These are phyloP conservation scores for Plenodomus biglobosus DNA, from an alignment of 2,329 filamentous ascomycete genomes.

Conservation along the genomic window DNA sequence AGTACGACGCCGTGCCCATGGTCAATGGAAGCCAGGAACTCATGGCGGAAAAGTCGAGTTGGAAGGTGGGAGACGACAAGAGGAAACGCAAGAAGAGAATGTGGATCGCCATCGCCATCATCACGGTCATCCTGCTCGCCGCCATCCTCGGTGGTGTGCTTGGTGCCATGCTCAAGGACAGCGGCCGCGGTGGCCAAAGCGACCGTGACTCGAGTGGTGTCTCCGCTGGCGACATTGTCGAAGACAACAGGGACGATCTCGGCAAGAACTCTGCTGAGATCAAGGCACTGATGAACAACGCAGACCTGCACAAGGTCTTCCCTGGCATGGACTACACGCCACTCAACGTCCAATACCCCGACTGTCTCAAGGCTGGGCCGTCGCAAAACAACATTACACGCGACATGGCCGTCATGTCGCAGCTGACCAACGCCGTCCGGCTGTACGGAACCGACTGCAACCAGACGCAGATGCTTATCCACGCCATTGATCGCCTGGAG, in stretches of 20 bases:
- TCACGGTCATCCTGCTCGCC: conserved; percentile 67
- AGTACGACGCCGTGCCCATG: conserved; percentile 60
- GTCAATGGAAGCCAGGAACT: conserved; percentile 23
- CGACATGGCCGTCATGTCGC: conserved; percentile 85
- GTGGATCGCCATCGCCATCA: conserved; percentile 66
- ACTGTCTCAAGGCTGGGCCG: conserved; percentile 73
- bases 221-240: conserved; percentile 49
- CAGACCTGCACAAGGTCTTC: conserved; percentile 85
- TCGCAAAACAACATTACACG: conserved; percentile 94
- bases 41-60: conserved; percentile 65
- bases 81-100: conserved; percentile 63
- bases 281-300: conserved; percentile 76
- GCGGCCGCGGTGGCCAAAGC: conserved; percentile 30
- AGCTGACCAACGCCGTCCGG: conserved; percentile 83
- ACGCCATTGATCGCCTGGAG: conserved; percentile 73
- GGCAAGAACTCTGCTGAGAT: conserved; percentile 76
- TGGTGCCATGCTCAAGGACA: conserved; percentile 66
- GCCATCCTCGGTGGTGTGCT: conserved; percentile 74
- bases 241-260: conserved; percentile 74
- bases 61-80: conserved; percentile 52
- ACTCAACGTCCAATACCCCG: conserved; percentile 85
- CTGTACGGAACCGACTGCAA: conserved; percentile 97
- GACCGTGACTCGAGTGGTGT: conserved; percentile 15
- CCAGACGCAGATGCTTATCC: conserved; percentile 90
- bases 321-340: conserved; percentile 95